Percentiles rank a stretch among this genome's conserved stretches.
Evolutionary conservation across 495 filamentous ascomycete species (phyloP).

Genomic region (Lophiostoma macrostomum): DNA sequence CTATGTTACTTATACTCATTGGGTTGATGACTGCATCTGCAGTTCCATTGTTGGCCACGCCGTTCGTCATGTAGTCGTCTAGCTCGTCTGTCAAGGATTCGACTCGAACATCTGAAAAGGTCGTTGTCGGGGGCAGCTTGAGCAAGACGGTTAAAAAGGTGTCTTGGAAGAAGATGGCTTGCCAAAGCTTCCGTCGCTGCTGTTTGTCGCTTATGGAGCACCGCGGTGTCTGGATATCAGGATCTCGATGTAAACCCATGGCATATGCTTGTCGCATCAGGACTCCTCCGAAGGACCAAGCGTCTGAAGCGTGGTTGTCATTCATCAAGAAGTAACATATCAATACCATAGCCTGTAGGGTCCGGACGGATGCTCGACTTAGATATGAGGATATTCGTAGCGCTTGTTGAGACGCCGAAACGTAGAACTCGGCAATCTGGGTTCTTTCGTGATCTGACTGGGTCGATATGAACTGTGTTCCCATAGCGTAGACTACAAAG

Average conservation of each 20-base stretch:
- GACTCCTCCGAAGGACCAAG: conserved; percentile 71
- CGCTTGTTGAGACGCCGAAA: conserved; percentile 67
- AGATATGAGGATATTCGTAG: conserved; percentile 66
- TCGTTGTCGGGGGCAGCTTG: conserved; percentile 66
- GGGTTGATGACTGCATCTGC: conserved; percentile 33
- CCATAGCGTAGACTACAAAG: conserved; percentile 68
- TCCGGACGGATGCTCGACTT: conserved; percentile 61
- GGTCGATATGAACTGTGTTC: conserved; percentile 65
- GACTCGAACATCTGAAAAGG: conserved; percentile 66
- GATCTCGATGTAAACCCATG: conserved; percentile 71
- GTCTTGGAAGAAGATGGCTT: conserved; percentile 70
- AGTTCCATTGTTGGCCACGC: conserved; percentile 11
- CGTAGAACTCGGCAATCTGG: conserved; percentile 73
- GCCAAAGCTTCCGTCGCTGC: conserved; percentile 69
- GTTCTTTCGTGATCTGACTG: conserved; percentile 50
- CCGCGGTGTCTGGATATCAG: conserved; percentile 61
- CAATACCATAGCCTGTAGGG: conserved; percentile 70
- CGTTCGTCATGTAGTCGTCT: conserved; percentile 42
- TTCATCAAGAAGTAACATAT: conserved; percentile 76
- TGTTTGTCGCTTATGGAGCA: conserved; percentile 63
- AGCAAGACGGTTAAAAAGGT: conserved; percentile 75
- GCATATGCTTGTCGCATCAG: conserved; percentile 69
- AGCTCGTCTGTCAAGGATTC: conserved; percentile 55
- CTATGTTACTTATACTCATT: conserved; percentile 44
- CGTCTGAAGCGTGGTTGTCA: conserved; percentile 71